phyloP scores from a whole-genome alignment of 2,329 filamentous ascomycete species.

The Claviceps capensis region DNA sequence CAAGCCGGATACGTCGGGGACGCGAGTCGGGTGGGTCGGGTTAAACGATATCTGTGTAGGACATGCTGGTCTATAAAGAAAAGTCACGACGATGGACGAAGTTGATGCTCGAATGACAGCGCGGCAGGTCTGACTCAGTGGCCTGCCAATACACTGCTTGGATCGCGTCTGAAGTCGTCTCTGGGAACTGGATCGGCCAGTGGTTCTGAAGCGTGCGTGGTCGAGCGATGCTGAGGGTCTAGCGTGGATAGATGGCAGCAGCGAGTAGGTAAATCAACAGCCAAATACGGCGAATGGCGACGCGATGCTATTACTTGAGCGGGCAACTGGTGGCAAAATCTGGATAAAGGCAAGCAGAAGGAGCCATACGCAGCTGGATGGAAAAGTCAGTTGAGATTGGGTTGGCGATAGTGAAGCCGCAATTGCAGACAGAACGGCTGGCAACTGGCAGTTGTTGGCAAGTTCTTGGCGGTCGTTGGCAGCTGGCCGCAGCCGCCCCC shows the following conservation, averaged over 20 bases:
- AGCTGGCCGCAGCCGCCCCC: no score
- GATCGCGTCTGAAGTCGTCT: background rate
- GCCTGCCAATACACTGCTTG: background rate
- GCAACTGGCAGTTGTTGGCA: no score
- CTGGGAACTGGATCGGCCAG: background rate
- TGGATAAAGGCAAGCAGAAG: background rate
- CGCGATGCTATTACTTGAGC: background rate
- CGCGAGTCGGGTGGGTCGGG: background rate
- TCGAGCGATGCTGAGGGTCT: background rate
- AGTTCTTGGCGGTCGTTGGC: no score
- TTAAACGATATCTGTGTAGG: background rate
- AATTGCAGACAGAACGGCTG: no score
- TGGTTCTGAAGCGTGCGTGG: background rate
- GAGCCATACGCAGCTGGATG: background rate
- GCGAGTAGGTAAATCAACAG: background rate
- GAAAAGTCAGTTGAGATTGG: no score
- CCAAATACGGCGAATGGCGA: background rate
- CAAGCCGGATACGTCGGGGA: background rate
- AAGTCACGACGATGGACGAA: background rate
- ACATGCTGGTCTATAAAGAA: background rate
- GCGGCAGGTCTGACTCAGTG: background rate
- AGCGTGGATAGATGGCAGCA: background rate
- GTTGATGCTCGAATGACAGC: background rate
- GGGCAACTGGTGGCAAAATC: background rate
- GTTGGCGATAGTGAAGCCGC: no score